Evolutionary conservation across 2,329 filamentous ascomycete genomes (phyloP).

Genomic region (Pezicula rhizophila): DNA sequence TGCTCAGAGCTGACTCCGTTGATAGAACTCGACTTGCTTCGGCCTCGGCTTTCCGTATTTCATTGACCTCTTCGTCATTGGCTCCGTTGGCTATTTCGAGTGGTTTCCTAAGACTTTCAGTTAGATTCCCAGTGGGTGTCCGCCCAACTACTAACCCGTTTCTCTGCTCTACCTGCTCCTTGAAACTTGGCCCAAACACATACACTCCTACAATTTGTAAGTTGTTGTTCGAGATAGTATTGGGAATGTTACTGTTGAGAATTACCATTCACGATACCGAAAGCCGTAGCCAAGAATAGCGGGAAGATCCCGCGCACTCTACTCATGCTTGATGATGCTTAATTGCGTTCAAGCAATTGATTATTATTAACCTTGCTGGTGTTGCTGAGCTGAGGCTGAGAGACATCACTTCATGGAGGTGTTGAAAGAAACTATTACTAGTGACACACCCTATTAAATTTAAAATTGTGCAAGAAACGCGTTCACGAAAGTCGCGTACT

Average conservation of each 20-base stretch:
- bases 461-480: background rate
- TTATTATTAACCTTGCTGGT: too few species aligned
- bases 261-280: slow-evolving; percentile 26
- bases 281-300: slow-evolving; percentile 20
- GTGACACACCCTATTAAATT: background rate
- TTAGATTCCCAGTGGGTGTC: background rate
- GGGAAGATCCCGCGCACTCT: slow-evolving; percentile 21
- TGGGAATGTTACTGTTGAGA: background rate
- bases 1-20: slow-evolving; percentile 12
- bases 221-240: background rate
- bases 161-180: slow-evolving; percentile 13
- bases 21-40: slow-evolving; percentile 14
- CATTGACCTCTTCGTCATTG: slow-evolving; percentile 5
- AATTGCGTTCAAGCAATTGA: slow-evolving; percentile 2
- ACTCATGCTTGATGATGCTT: slow-evolving; percentile 16
- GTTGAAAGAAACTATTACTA: background rate
- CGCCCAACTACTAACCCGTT: background rate
- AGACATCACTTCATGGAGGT: too few species aligned
- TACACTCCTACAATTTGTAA: slow-evolving; percentile 17
- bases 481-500: background rate
- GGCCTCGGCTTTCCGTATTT: slow-evolving; percentile 13
- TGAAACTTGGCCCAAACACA: slow-evolving; percentile 25
- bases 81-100: slow-evolving; percentile 8
- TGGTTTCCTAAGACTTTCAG: slow-evolving; percentile 1
- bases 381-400: too few species aligned